Conservation (phyloP, 257 asterid species). For the Marsdenia floribunda region DNA sequence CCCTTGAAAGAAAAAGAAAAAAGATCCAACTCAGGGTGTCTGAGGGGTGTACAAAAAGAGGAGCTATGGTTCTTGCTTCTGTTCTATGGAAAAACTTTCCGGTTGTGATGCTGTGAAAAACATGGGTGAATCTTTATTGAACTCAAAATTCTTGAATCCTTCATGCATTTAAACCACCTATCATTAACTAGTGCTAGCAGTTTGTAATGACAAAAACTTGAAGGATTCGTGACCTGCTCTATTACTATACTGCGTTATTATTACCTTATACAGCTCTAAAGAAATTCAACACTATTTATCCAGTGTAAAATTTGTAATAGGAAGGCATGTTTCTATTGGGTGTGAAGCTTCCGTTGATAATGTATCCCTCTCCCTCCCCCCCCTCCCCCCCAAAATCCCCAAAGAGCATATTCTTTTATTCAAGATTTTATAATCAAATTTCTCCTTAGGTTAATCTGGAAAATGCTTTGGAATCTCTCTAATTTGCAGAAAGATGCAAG, state of each 20-base stretch:
- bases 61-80: not conserved
- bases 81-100: not conserved
- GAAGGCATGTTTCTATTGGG: not conserved
- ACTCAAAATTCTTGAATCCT: not conserved
- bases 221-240: not conserved
- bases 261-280: not conserved
- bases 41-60: not conserved
- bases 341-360: not conserved
- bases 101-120: not conserved
- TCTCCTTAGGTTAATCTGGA: not conserved
- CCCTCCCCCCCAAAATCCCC: too few relatives aligned
- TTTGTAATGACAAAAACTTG: not conserved
- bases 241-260: not conserved
- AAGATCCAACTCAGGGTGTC: not conserved
- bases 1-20: too few relatives aligned
- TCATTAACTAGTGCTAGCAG: too few relatives aligned
- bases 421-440: not conserved
- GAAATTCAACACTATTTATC: not conserved
- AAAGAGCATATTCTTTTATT: not conserved
- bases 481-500: slow-evolving; percentile 59
- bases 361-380: not conserved
- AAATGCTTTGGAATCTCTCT: slow-evolving; percentile 9
- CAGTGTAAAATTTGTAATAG: not conserved
- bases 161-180: not conserved
- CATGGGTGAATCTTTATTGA: not conserved